These are phyloP conservation scores for Stachybotrys echinatus DNA, from an alignment of 2,329 filamentous ascomycete species.

Conservation along the genomic window DNA sequence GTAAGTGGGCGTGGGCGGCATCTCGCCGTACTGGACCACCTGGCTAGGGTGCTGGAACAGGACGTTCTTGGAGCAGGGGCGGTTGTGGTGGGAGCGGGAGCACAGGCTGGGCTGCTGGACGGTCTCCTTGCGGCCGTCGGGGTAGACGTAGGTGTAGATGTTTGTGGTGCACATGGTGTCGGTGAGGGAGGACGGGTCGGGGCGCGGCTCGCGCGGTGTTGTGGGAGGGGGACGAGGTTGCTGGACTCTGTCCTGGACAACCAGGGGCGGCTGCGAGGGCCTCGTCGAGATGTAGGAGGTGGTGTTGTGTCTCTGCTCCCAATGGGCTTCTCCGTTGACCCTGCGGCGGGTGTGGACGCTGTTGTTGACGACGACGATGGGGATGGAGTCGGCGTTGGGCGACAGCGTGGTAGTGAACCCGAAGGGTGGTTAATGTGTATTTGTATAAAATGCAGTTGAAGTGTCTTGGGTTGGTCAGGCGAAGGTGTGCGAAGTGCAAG, in stretches of 20 bases:
- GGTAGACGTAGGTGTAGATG: slow-evolving; percentile 39
- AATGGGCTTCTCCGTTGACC: background rate
- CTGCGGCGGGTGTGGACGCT: background rate
- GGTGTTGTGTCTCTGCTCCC: background rate
- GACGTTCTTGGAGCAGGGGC: slow-evolving; percentile 35
- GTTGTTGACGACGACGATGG: slow-evolving; percentile 1
- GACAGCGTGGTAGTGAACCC: background rate
- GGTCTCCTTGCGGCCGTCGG: slow-evolving; percentile 34
- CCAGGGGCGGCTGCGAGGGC: background rate
- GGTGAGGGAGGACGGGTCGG: slow-evolving; percentile 8
- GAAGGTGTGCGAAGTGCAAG: background rate
- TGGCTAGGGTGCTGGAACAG: slow-evolving; percentile 35
- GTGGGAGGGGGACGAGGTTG: background rate
- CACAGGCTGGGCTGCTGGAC: slow-evolving; percentile 31
- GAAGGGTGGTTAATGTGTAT: background rate
- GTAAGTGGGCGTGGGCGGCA: slow-evolving; percentile 36
- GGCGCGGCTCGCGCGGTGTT: background rate
- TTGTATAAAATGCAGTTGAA: background rate
- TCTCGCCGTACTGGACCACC: slow-evolving; percentile 26
- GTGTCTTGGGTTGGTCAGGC: background rate
- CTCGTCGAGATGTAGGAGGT: background rate
- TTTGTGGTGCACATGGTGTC: slow-evolving; percentile 46
- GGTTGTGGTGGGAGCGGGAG: slow-evolving; percentile 30
- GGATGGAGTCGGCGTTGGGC: background rate
- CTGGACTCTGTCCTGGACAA: slow-evolving; percentile 1